Conservation (phyloP, 352 stramenopile species). For the Globisporangium paroecandrum region DNA sequence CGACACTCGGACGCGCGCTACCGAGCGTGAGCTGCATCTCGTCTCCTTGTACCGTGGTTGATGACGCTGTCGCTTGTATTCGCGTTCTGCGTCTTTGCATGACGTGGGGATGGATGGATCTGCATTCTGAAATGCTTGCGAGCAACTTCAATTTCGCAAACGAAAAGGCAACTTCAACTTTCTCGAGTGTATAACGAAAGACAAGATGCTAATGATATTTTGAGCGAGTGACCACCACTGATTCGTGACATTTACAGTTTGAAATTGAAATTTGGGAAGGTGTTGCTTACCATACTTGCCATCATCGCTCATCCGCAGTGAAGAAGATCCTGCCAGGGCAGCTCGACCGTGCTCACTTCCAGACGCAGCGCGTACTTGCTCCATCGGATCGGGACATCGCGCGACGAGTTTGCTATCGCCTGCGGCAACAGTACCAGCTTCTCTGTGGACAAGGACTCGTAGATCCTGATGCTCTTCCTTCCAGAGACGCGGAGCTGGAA, state of each 20-base stretch:
- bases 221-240: background rate
- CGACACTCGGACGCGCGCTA: background rate
- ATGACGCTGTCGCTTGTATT: background rate
- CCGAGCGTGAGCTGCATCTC: background rate
- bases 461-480: background rate
- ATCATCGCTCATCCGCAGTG: conserved; percentile 1
- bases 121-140: background rate
- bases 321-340: conserved; percentile 5
- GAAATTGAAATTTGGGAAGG: too few relatives aligned
- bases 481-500: background rate
- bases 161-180: background rate
- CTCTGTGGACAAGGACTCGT: background rate
- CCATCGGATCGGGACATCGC: background rate
- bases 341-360: background rate
- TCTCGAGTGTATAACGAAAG: background rate
- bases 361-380: background rate
- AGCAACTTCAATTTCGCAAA: too few relatives aligned
- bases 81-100: background rate
- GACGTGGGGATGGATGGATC: background rate
- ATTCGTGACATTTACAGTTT: background rate
- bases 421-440: conserved; percentile 7
- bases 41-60: background rate
- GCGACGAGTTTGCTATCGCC: background rate
- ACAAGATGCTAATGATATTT: background rate
- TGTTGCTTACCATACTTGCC: background rate